Percentiles rank a stretch among this genome's conserved stretches.
phyloP scores from a whole-genome alignment of 2,329 filamentous ascomycete genomes.

The Xylaria sp. region DNA sequence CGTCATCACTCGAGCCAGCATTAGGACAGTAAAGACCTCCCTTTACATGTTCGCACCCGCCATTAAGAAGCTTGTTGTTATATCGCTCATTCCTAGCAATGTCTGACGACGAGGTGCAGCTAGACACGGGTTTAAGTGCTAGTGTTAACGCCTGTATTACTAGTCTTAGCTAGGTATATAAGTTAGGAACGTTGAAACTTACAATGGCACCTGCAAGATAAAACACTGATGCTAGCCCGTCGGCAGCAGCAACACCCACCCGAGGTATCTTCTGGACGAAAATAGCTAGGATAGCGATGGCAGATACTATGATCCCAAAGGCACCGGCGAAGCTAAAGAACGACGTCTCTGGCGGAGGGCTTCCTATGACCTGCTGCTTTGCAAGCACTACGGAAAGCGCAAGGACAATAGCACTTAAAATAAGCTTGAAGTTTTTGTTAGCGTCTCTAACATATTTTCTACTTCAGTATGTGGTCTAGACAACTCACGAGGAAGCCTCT shows the following conservation, averaged over 20 bases:
- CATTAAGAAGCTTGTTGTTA: slow-evolving; percentile 47
- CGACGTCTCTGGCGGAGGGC: slow-evolving; percentile 46
- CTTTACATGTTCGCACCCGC: slow-evolving; percentile 41
- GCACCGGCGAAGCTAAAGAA: slow-evolving; percentile 49
- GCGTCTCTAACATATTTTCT: slow-evolving; percentile 1
- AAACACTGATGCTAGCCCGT: slow-evolving; percentile 46
- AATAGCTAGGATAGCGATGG: slow-evolving; percentile 43
- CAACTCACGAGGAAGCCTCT: slow-evolving; percentile 44
- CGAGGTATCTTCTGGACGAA: slow-evolving; percentile 47
- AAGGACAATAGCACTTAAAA: slow-evolving; percentile 48
- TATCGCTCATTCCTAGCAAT: slow-evolving; percentile 10
- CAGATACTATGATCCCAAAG: slow-evolving; percentile 48
- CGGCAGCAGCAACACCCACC: slow-evolving; percentile 41
- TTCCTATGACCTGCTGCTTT: slow-evolving; percentile 45
- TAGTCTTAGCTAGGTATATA: not conserved
- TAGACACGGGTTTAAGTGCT: slow-evolving; percentile 45
- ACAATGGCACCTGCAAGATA: slow-evolving; percentile 50
- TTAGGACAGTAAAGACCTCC: slow-evolving; percentile 34
- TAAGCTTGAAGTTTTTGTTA: slow-evolving; percentile 39
- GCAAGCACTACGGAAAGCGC: slow-evolving; percentile 48
- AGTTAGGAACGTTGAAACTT: slow-evolving; percentile 29
- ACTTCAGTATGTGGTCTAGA: too few relatives aligned
- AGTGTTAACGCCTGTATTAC: slow-evolving; percentile 45
- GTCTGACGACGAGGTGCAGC: slow-evolving; percentile 41
- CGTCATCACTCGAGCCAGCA: slow-evolving; percentile 15